phyloP scores from a whole-genome alignment of 2,329 filamentous ascomycete genomes.

The Fusarium decemcellulare region DNA sequence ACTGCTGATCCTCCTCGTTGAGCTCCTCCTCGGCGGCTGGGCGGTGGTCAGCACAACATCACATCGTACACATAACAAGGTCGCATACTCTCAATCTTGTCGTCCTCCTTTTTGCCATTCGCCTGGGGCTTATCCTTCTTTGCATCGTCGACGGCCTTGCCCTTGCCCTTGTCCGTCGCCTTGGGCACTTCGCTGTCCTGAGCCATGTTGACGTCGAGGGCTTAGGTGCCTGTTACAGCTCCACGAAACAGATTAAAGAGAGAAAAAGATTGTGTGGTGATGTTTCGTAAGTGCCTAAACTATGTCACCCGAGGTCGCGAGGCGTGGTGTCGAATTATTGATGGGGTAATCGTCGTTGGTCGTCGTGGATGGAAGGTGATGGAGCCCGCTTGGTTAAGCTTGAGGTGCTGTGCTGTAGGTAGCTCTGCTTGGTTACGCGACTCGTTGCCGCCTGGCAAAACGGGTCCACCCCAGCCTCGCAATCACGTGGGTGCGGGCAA shows the following conservation, averaged over 20 bases:
- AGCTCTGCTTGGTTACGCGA: constrained; percentile 62
- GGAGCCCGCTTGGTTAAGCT: constrained; percentile 57
- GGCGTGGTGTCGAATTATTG: constrained; percentile 33
- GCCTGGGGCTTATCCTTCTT: constrained; percentile 78
- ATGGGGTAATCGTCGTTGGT: constrained; percentile 42
- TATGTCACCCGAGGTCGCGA: constrained; percentile 20
- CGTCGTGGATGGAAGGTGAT: constrained; percentile 55
- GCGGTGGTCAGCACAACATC: constrained; percentile 40
- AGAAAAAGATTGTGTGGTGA: constrained; percentile 15
- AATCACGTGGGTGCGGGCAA: constrained; percentile 49
- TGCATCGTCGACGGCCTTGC: constrained; percentile 83
- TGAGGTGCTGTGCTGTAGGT: constrained; percentile 44
- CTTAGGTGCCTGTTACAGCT: constrained; percentile 48
- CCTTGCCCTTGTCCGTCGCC: constrained; percentile 94
- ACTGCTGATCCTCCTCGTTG: constrained; percentile 97
- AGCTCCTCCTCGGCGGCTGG: constrained; percentile 81
- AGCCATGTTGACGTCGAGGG: constrained; percentile 77
- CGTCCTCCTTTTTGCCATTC: constrained; percentile 85
- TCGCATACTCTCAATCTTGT: constrained; percentile 65
- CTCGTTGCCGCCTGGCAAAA: constrained; percentile 58
- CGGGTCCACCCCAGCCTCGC: constrained; percentile 38
- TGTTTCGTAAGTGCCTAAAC: constrained; percentile 17
- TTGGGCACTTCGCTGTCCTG: constrained; percentile 91
- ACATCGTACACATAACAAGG: constrained; percentile 22
- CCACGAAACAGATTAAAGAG: constrained; percentile 32